Base-by-base conservation (phyloP, 495 filamentous ascomycete genomes). In the Talaromyces proteolyticus region DNA sequence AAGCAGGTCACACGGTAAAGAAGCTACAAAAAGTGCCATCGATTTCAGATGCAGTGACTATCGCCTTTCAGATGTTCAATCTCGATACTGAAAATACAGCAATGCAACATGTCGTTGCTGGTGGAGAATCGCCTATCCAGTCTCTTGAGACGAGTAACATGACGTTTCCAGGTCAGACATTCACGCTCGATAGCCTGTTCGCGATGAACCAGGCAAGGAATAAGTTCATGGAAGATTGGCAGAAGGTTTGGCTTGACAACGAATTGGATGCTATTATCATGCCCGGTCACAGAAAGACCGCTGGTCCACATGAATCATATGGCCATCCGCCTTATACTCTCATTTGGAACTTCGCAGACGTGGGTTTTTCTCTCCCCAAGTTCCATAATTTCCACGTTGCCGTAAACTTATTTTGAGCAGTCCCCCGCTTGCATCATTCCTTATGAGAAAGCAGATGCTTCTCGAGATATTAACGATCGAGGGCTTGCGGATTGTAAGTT, bases 41-140 rank as follows among this genome's bases (percentile, higher is more conserved):
- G 3, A 44, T 59, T 17, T 18, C 34, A 18, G 51, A 56, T 23
- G 56, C 52, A 3, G 53, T 42, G 24, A 29, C 17, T 0, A 17
- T 59, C 24, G 44, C 51, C 34, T 64, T 58, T 40, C 51, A 50
- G 6, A 51, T 59, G 25, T 63, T 61, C 29, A 36, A 48, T 14
- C 54, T 61, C 53, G 60, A 61, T 23, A 57, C 58, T 16, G 50
- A 26, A 2, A 19, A 43, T 2, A 61, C 56, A 0, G 37, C 53
- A 8, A 16, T 58, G 16, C 22, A 51, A 21, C 54, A 61, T 38
- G 60, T 63, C 39, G 46, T 42, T 18, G 53, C 43, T 12, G 54
- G 60, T 38, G 60, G 60, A 4, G 60, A 63, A 19, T 57, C 60
- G 1, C 37, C 21, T 3, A 62, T 62, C 22, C 47, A 52, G 2